Conservation (phyloP, 495 filamentous ascomycete species). For the Penicillium ochrochloron region DNA sequence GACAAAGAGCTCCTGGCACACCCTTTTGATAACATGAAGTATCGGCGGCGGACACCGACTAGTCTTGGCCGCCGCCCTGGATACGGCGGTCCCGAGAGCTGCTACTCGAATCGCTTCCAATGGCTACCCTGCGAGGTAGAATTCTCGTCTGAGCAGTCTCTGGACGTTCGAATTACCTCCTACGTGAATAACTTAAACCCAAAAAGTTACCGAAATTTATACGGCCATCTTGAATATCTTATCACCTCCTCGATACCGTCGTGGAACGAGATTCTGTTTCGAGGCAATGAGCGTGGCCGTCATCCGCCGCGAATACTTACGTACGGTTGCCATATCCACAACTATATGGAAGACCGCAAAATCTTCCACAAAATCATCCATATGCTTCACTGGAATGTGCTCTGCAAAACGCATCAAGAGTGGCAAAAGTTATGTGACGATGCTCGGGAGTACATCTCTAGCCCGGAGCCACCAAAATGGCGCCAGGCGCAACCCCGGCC, state of each 20-base stretch:
- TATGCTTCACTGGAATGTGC: neutral
- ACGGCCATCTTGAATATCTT: neutral
- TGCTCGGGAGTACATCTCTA: neutral
- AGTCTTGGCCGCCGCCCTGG: neutral
- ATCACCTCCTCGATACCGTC: neutral
- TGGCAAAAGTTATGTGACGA: neutral
- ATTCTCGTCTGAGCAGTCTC: neutral
- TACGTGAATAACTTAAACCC: neutral
- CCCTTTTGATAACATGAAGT: neutral
- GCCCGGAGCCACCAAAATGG: neutral
- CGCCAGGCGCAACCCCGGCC: neutral
- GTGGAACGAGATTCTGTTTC: neutral
- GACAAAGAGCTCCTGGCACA: neutral
- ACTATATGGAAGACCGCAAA: neutral
- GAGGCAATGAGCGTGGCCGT: neutral
- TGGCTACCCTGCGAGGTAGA: neutral
- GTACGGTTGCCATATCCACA: constrained; percentile 3
- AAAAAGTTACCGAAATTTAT: neutral
- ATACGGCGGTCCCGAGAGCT: constrained; percentile 2
- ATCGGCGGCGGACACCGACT: no score
- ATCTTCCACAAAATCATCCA: neutral
- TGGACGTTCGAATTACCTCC: neutral
- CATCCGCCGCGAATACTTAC: neutral
- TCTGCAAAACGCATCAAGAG: neutral
- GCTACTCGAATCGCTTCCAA: constrained; percentile 1